Percentiles rank a stretch among this genome's conserved stretches.
Evolutionary conservation across 768 basidiomycete species (phyloP).

Genomic region (Hygrophorus russula): DNA sequence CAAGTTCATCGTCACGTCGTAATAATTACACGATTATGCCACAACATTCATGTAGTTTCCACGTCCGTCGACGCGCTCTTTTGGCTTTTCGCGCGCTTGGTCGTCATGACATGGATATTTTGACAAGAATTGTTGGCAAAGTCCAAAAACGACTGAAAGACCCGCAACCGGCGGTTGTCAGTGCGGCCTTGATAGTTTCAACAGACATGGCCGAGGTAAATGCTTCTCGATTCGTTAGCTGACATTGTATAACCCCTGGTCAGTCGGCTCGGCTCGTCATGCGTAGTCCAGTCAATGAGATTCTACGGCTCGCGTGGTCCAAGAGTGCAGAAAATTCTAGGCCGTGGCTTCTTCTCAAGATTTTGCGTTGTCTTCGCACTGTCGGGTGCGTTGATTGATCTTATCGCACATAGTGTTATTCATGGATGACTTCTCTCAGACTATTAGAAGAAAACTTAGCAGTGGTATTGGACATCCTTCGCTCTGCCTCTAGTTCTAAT

Average conservation of each 20-base stretch:
- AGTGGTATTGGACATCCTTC: conserved; percentile 17
- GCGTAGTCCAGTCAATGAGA: conserved; percentile 8
- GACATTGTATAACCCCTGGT: not conserved
- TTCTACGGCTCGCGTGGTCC: conserved; percentile 11
- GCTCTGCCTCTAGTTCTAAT: conserved; percentile 12
- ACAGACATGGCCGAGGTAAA: conserved; percentile 15
- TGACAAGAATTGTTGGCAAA: conserved; percentile 29
- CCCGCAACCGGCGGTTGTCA: conserved; percentile 28
- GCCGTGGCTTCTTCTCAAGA: conserved; percentile 12
- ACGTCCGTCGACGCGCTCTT: conserved; percentile 52
- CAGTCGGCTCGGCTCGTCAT: conserved; percentile 6
- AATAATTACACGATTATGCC: conserved; percentile 4
- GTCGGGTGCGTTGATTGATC: conserved; percentile 17
- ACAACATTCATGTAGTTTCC: conserved; percentile 27
- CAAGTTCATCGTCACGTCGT: not conserved
- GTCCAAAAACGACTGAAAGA: conserved; percentile 33
- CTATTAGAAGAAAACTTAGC: conserved; percentile 11
- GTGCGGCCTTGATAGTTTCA: conserved; percentile 32
- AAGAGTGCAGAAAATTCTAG: conserved; percentile 5
- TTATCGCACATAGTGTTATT: not conserved
- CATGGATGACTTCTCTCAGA: conserved; percentile 9
- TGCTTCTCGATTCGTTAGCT: not conserved
- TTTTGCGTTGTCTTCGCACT: conserved; percentile 16
- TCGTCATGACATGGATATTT: conserved; percentile 29
- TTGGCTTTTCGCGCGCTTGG: conserved; percentile 47